Evolutionary conservation across 2,329 filamentous ascomycete genomes (phyloP).

Genomic region (Diplodia sapinea): DNA sequence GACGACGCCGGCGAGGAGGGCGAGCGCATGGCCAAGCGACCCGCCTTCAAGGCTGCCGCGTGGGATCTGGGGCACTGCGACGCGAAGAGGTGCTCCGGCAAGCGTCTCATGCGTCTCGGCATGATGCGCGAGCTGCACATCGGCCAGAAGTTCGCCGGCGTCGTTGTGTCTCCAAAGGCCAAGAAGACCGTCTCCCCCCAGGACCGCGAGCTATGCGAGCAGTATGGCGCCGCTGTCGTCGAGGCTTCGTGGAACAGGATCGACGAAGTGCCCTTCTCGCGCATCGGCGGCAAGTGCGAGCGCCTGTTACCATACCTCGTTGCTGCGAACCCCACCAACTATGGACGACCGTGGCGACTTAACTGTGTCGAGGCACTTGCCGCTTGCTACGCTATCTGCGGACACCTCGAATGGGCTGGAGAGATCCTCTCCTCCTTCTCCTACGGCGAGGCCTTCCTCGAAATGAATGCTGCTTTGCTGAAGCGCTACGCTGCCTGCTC

Average conservation of each 20-base stretch:
- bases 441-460: constrained; percentile 85
- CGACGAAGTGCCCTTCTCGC: constrained; percentile 85
- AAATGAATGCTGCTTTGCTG: constrained; percentile 84
- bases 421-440: constrained; percentile 82
- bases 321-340: constrained; percentile 96
- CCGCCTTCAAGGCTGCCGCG: constrained; percentile 85
- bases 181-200: constrained; percentile 83
- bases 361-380: constrained; percentile 97
- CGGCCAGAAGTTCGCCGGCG: constrained; percentile 87
- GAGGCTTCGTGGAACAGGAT: constrained; percentile 97
- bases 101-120: constrained; percentile 88
- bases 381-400: constrained; percentile 91
- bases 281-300: constrained; percentile 93
- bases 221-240: constrained; percentile 91
- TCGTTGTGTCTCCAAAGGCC: constrained; percentile 95
- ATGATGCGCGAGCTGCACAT: constrained; percentile 92
- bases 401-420: constrained; percentile 87
- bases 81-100: constrained; percentile 93
- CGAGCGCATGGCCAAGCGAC: constrained; percentile 38
- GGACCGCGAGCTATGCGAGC: constrained; percentile 80
- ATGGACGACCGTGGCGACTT: constrained; percentile 90
- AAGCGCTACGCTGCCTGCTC: constrained; percentile 84
- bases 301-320: constrained; percentile 91
- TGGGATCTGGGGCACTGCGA: constrained; percentile 99
- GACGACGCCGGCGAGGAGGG: constrained; percentile 48